These are phyloP conservation scores for Vitis vinifera DNA, from an alignment of 164 flowering plant species.

Conservation along the genomic window ASM3070453v1 NC_081811.1:24603501-24604000, in stretches of 20 bases:
- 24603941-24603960: slow-evolving; percentile 23
- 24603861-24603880: slow-evolving; percentile 20
- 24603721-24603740: neutral
- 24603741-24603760: neutral
- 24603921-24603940: slow-evolving; percentile 22
- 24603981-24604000: slow-evolving; percentile 77
- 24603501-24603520: no score
- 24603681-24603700: no score
- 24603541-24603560: neutral
- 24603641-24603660: no score
- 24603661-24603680: no score
- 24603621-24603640: no score
- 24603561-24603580: neutral
- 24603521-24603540: neutral
- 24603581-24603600: slow-evolving; percentile 7
- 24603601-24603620: neutral
- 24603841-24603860: slow-evolving; percentile 24
- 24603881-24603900: slow-evolving; percentile 12
- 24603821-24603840: slow-evolving; percentile 9
- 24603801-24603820: neutral
- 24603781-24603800: no score
- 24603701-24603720: no score
- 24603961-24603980: slow-evolving; percentile 39
- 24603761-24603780: neutral
- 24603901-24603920: slow-evolving; percentile 1